Evolutionary conservation across 768 basidiomycete species (phyloP), one percentile per base, ranked within the genome.

Genomic region (Tylopilus plumbeoviolaceoides): DNA sequence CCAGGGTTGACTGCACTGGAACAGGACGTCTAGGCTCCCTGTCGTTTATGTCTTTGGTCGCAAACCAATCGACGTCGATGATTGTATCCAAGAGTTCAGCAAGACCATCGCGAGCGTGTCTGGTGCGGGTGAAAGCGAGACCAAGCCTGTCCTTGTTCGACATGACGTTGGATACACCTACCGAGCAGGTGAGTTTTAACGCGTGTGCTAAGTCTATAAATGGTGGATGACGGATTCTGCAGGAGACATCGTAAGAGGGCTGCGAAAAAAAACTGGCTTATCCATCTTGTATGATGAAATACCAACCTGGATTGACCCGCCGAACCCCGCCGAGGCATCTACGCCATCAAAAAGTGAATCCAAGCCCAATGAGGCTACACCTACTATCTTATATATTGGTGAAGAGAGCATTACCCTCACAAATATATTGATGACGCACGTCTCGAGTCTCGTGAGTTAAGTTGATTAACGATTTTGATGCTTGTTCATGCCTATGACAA

Each of bases 21-120:
- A 33, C 52, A 97, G 95, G 58, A 89, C 90, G 11, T 90, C 89
- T 21, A 82, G 93, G 15, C 70, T 98, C 0, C 93, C 95, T 0
- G 89, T 94, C 3, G 80, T 94, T 30, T 98, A 95, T 66, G 83
- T 98, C 33, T 93, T 98, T 63, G 92, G 92, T 0, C 84, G 85
- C 60, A 83, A 84, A 52, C 57, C 70, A 0, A 69, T 97, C 31
- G 82, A 91, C 55, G 66, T 81, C 1, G 67, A 74, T 4, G 64
- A 75, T 52, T 87, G 84, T 55, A 72, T 76, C 10, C 58, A 67
- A 12, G 67, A 72, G 41, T 58, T 89, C 14, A 47, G 70, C 17
- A 63, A 66, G 17, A 58, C 73, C 12, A 62, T 80, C 23, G 57
- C 67, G 4, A 50, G 12, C 21, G 7, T 31, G 3, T 5, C 39